Evolutionary conservation across 768 basidiomycete species (phyloP), one percentile per base, ranked within the genome.

Genomic region (Boletus sp.): DNA sequence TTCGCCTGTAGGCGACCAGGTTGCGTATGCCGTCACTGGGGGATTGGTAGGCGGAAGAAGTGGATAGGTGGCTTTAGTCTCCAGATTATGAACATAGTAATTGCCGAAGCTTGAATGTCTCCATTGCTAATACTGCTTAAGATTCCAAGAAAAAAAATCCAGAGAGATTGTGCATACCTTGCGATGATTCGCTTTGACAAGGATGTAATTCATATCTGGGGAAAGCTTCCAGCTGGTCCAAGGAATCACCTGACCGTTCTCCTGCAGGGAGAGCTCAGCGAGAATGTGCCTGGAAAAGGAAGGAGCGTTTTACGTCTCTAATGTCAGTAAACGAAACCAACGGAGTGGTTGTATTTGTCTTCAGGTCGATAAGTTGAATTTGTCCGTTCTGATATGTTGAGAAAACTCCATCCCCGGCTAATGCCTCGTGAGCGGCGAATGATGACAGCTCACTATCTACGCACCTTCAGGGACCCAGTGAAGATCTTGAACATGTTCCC

Each of bases 361-460:
- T 85, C 20, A 98, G 77, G 66, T 95, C 89, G 5, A 91, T 85
- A 5, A 99, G 81, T 36, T 84, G 79, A 70, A 99, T 91, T 52
- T 80, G 77, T 12, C 83, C 84, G 29, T 81, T 75, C 47, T 83
- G 74, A 20, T 73, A 74, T 1, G 83, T 76, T 7, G 90, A 90
- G 75, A 87, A 97, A 1, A 97, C 91, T 0, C 97, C 97, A 69
- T 99, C 97, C 0, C 92, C 93, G 63, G 95, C 97, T 97, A 54
- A 24, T 29, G 55, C 40, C 28, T 45, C 47, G n/a, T 71, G 49
- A 65, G 63, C 36, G 4, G 39, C 12, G 5, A 40, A 33, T 0
- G 17, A 32, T 5, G n/a, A 33, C 4, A 12, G 15, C 8, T 11
- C 18, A 24, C 6, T 14, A 17, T 30, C 8, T 41, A 64, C 83